Evolutionary conservation across 2,329 filamentous ascomycete species (phyloP), one percentile per base, ranked within the genome.

Genomic region (Stagonosporopsis cucurbitacearum): DNA sequence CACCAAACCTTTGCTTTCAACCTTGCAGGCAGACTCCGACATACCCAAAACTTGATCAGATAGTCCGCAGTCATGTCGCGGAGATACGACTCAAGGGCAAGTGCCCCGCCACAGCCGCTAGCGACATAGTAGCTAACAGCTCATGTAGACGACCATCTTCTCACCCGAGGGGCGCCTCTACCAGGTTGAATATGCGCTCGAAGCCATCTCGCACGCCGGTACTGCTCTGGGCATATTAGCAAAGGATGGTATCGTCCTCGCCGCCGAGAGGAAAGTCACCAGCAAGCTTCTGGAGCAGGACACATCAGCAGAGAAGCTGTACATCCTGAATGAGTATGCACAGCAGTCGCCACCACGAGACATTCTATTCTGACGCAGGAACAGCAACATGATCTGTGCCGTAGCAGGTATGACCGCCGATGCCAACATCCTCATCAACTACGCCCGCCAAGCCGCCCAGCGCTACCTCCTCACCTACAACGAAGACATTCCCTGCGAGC

Each of bases 361-460:
- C 2, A 1, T 6, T 6, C 6, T 12, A 13, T 46, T 35, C 65
- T 68, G 40, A 71, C 22, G 17, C 12, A 11, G 11, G 4, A 25
- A 1, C 65, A 98, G 94, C 82, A 99, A 99, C 84, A 99, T 99
- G 96, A 98, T 99, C 80, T 97, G 93, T 79, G 95, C 95, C 59
- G 95, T 99, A 58, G 95, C 95, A 70, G 95, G 95, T 75, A 98
- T 99, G 94, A 99, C 93, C 41, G 95, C 95, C 73, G 95, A 99
- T 76, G 95, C 95, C 78, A 99, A 99, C 83, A 99, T 99, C 79
- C 92, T 99, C 77, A 99, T 99, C 87, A 99, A 99, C 84, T 97
- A 96, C 80, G 96, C 95, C 76, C 92, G 95, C 70, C 92, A 96
- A 86, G 90, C 91, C 71, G 95, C 95, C 70, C 95, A 99, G 82